These are phyloP conservation scores for Teunomyces panamensis DNA, from an alignment of 805 yeast species.

Conservation along the genomic window DNA sequence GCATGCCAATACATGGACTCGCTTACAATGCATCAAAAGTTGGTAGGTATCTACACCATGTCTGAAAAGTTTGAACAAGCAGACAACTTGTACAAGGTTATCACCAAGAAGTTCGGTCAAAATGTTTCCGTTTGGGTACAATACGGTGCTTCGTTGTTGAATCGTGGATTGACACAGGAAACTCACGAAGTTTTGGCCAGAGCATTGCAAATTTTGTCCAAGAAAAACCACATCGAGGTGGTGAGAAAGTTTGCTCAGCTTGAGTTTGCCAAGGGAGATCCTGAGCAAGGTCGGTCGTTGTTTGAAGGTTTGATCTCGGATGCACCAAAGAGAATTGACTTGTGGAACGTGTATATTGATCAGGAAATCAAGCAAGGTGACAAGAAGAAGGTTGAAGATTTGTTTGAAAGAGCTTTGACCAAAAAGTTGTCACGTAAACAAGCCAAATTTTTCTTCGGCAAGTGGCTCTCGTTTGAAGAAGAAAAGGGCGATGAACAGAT, in stretches of 20 bases:
- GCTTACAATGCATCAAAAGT: slow-evolving; percentile 71
- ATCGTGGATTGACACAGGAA: slow-evolving; percentile 51
- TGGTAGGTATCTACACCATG: slow-evolving; percentile 69
- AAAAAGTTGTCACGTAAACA: slow-evolving; percentile 77
- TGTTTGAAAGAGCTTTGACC: slow-evolving; percentile 76
- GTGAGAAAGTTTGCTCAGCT: slow-evolving; percentile 87
- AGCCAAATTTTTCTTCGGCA: slow-evolving; percentile 90
- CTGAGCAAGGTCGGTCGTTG: slow-evolving; percentile 91
- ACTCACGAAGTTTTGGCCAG: slow-evolving; percentile 74
- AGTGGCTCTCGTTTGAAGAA: slow-evolving; percentile 85
- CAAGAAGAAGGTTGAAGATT: slow-evolving; percentile 64
- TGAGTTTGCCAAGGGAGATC: slow-evolving; percentile 82
- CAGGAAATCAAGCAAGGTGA: slow-evolving; percentile 78
- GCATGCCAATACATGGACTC: slow-evolving; percentile 93
- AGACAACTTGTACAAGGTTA: slow-evolving; percentile 58
- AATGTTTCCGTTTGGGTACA: slow-evolving; percentile 73
- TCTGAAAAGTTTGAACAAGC: slow-evolving; percentile 74
- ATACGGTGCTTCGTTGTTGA: slow-evolving; percentile 74
- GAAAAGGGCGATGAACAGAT: slow-evolving; percentile 63
- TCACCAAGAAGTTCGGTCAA: slow-evolving; percentile 76
- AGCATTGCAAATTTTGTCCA: slow-evolving; percentile 69
- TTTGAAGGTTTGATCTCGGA: slow-evolving; percentile 90
- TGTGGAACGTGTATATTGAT: slow-evolving; percentile 95
- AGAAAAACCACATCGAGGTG: slow-evolving; percentile 70
- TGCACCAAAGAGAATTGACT: slow-evolving; percentile 86